Percentiles rank a stretch among this genome's conserved stretches.
Evolutionary conservation across 225 moss, liverwort and hornwort species (phyloP).

Genomic region (Marchantia polymorpha): DNA sequence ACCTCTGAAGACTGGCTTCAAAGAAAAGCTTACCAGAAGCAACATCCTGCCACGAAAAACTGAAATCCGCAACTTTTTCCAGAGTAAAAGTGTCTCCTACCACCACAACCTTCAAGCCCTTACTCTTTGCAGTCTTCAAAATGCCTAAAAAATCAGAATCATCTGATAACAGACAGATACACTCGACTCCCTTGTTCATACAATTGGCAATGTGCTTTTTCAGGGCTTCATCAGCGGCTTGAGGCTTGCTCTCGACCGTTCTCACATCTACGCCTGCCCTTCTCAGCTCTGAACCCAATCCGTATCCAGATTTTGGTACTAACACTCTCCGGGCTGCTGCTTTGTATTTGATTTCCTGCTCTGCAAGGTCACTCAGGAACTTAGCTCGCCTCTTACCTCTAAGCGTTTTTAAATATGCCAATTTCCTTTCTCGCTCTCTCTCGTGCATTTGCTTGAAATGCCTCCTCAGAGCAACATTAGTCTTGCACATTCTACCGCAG

Average conservation of each 20-base stretch:
- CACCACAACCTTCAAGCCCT: conserved; percentile 11
- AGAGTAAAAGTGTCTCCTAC: conserved; percentile 7
- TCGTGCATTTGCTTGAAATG: conserved; percentile 72
- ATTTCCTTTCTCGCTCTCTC: conserved; percentile 65
- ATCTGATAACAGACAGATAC: conserved; percentile 67
- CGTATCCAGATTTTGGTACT: conserved; percentile 66
- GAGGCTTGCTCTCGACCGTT: conserved; percentile 66
- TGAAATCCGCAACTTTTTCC: background rate
- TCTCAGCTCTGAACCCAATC: conserved; percentile 56
- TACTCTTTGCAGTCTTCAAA: conserved; percentile 6
- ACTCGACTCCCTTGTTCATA: conserved; percentile 54
- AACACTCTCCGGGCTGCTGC: conserved; percentile 45
- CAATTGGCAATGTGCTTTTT: conserved; percentile 58
- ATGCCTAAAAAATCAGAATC: conserved; percentile 52
- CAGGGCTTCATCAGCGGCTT: conserved; percentile 73
- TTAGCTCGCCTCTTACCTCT: conserved; percentile 63
- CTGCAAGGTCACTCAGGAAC: conserved; percentile 45
- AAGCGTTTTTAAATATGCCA: conserved; percentile 56
- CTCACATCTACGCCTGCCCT: conserved; percentile 66
- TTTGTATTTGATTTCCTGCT: conserved; percentile 61
- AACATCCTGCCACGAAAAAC: conserved; percentile 13
- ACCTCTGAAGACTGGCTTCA: background rate
- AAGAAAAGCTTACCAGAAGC: conserved; percentile 4
- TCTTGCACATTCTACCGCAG: conserved; percentile 65
- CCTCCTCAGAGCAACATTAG: conserved; percentile 65